Conservation (phyloP, 2,329 filamentous ascomycete genomes). For the Neurospora sp. region DNA sequence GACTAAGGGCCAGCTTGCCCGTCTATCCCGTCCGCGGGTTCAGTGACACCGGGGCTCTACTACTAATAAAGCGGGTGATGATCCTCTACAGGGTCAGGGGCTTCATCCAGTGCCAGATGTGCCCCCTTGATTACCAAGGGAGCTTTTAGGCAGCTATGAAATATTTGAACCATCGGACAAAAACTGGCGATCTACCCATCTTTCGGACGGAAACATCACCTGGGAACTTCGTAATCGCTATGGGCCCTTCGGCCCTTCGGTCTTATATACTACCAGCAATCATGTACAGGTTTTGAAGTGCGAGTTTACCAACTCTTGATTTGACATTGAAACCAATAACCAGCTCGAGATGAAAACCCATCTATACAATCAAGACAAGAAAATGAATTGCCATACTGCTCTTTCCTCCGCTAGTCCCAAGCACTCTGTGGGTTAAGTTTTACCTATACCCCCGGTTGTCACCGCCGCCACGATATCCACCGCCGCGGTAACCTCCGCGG, state of each 20-base stretch:
- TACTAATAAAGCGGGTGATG: not conserved
- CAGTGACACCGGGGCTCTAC: not conserved
- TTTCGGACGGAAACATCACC: not conserved
- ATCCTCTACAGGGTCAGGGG: not conserved
- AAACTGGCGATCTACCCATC: not conserved
- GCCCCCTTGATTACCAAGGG: not conserved
- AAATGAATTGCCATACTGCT: not conserved
- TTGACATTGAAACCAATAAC: not conserved
- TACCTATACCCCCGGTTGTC: conserved; percentile 5
- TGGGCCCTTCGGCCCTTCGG: not conserved
- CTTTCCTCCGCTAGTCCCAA: not conserved
- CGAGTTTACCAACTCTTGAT: not conserved
- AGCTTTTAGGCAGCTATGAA: no score
- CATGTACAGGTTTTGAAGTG: not conserved
- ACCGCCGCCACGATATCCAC: conserved; percentile 2
- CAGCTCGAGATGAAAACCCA: not conserved
- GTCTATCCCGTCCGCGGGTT: not conserved
- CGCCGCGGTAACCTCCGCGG: conserved; percentile 1
- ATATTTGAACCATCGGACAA: not conserved
- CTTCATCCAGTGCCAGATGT: not conserved
- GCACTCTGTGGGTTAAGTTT: not conserved
- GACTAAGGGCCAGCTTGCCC: no score
- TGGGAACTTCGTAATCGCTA: not conserved
- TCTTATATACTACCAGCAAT: not conserved
- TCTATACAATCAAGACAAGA: not conserved